These are phyloP conservation scores for Vigna trinervia DNA, from an alignment of 306 rosid species.

Conservation along the genomic window DNA sequence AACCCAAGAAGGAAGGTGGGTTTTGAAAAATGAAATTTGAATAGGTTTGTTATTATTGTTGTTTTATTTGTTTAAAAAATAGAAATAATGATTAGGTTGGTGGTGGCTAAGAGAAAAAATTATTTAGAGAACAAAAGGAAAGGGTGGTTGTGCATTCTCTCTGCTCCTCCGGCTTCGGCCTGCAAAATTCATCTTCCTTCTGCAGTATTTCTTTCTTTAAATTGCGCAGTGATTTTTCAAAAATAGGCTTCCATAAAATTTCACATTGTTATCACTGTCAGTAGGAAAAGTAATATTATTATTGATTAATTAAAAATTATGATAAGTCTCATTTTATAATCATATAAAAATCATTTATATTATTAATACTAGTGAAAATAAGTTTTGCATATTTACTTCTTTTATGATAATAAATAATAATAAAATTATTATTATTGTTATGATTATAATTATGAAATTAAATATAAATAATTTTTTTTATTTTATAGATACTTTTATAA, in stretches of 20 bases:
- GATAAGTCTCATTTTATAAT: too few species aligned
- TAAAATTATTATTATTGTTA: too few species aligned
- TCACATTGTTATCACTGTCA: too few species aligned
- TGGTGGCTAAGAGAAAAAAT: neutral
- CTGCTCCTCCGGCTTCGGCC: constrained; percentile 50
- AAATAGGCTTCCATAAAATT: neutral
- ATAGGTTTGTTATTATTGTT: neutral
- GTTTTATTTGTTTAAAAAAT: neutral
- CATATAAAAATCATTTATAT: too few species aligned
- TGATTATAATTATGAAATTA: too few species aligned
- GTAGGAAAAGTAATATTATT: too few species aligned
- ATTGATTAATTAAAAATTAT: too few species aligned
- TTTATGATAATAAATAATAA: too few species aligned
- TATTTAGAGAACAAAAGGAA: neutral
- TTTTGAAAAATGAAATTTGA: neutral
- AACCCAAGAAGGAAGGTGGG: neutral
- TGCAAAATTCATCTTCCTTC: constrained; percentile 18
- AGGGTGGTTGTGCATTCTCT: constrained; percentile 26
- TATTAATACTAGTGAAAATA: too few species aligned
- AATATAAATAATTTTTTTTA: too few species aligned
- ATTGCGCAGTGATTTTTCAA: neutral
- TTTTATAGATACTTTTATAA: too few species aligned
- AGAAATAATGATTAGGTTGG: neutral
- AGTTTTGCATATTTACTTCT: too few species aligned
- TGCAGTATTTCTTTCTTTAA: neutral